A percentile compares a stretch with the other conserved stretches of the same genome.
phyloP scores from a whole-genome alignment of 805 yeast genomes.

The Candida railenensis region DNA sequence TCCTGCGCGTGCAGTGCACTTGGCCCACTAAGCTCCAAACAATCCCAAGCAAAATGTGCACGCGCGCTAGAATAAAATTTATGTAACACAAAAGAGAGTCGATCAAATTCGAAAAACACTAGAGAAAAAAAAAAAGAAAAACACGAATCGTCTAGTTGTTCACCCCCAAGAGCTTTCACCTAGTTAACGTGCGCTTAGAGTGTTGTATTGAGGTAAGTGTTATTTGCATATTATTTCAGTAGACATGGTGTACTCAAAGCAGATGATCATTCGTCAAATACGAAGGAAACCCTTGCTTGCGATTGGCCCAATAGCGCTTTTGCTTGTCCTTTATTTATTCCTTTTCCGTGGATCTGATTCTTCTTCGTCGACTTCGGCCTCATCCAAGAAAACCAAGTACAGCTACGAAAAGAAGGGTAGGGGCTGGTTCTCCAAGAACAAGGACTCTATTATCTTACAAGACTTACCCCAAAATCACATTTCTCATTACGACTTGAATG shows the following conservation, averaged over 20 bases:
- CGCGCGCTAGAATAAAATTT: too few species aligned
- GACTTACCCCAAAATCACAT: slow-evolving; percentile 71
- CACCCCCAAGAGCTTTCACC: too few species aligned
- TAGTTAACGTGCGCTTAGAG: too few species aligned
- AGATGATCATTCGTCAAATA: slow-evolving; percentile 46
- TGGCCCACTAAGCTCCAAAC: too few species aligned
- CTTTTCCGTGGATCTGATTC: slow-evolving; percentile 22
- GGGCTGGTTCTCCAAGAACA: slow-evolving; percentile 50
- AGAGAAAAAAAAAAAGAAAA: too few species aligned
- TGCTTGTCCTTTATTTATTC: slow-evolving; percentile 43
- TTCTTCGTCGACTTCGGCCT: slow-evolving; percentile 3
- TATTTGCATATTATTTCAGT: too few species aligned
- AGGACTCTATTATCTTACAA: slow-evolving; percentile 55
- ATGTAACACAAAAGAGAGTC: too few species aligned
- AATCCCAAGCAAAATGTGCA: too few species aligned
- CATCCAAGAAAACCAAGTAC: slow-evolving; percentile 34
- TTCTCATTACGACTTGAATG: slow-evolving; percentile 81
- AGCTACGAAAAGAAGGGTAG: slow-evolving; percentile 44
- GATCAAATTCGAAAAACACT: too few species aligned
- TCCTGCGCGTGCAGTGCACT: too few species aligned
- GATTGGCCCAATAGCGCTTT: slow-evolving; percentile 45
- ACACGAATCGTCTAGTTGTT: too few species aligned
- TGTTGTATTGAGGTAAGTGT: too few species aligned
- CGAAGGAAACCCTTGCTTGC: slow-evolving; percentile 58
- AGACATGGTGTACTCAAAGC: slow-evolving; percentile 23